Base-by-base conservation (phyloP, 768 basidiomycete species). In the Tephrocybe sp. region DNA sequence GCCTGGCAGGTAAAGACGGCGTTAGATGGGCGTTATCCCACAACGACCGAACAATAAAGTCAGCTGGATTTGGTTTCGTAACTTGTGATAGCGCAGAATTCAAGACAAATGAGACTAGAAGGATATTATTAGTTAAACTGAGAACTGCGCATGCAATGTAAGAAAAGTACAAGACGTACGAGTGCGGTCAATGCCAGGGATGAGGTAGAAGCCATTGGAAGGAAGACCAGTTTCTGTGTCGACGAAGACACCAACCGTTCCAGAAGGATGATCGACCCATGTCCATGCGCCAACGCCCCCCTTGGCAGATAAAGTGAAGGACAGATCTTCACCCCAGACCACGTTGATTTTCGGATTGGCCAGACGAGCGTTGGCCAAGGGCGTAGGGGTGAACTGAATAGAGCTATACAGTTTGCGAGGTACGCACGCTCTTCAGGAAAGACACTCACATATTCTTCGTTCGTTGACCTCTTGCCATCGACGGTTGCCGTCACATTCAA, bases 181-280 rank as follows among this genome's bases (percentile, higher is more conserved):
- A 12, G 74, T 81, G n/a, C 75, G 75, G 42, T 78, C 75, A 14
- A 73, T 69, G 0, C 79, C 79, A 2, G 82, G 83, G 23, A 83
- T 56, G 15, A 84, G 73, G 62, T 76, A 80, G 62, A 80, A 83
- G 2, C 77, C 81, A 48, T 83, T 83, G 11, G 68, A 64, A 0
- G 78, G 76, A 3, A 65, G 20, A 0, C 69, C 70, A 0, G 74
- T 80, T 6, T 53, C 45, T 18, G 58, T 62, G 53, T 82, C 79
- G 32, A 75, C 63, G 58, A 84, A 84, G 37, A 74, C 65, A 8
- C 81, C 82, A 1, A 82, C 66, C 0, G 79, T 83, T 15, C 78
- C 78, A 0, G 69, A 65, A 0, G 81, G 81, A 62, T 83, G 81
- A 48, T 83, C 82, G 1, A 84, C 66, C 81, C 81, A 83, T 4